phyloP scores from a whole-genome alignment of 2,329 filamentous ascomycete species.

The Colletotrichum sp. region DNA sequence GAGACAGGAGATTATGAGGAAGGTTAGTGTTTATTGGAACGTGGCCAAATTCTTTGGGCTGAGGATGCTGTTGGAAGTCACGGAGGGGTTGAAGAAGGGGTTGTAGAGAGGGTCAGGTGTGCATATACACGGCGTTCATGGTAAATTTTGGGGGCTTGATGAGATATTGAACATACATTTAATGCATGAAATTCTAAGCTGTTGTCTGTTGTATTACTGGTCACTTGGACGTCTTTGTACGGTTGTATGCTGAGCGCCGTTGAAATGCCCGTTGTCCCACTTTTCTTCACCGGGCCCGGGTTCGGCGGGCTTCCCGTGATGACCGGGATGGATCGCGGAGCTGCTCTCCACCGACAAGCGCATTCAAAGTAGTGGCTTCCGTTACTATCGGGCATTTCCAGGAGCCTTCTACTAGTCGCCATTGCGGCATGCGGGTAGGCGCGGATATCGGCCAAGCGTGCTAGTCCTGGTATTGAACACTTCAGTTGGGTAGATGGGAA shows the following conservation, averaged over 20 bases:
- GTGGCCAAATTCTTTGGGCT: conserved; percentile 82
- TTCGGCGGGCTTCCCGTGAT: neutral
- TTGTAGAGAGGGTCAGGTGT: conserved; percentile 33
- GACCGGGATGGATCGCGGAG: neutral
- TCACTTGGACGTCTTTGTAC: neutral
- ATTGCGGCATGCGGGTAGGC: neutral
- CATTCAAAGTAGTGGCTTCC: too few species aligned
- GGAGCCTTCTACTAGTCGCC: too few species aligned
- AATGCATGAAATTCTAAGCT: neutral
- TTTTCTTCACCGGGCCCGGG: neutral
- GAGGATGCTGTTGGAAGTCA: conserved; percentile 79
- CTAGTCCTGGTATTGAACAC: neutral
- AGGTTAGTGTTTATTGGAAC: conserved; percentile 71
- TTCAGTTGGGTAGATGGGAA: neutral
- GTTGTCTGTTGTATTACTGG: rapidly evolving
- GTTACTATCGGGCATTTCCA: too few species aligned
- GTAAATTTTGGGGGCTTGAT: neutral
- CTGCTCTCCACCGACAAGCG: too few species aligned
- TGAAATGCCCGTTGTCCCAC: neutral
- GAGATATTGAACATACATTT: neutral
- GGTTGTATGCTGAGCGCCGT: neutral
- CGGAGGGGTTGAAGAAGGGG: conserved; percentile 62
- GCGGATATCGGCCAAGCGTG: neutral
- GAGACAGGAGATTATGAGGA: conserved; percentile 66
- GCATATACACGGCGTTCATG: neutral